phyloP scores from a whole-genome alignment of 306 rosid species.

The Morella rubra region DNA sequence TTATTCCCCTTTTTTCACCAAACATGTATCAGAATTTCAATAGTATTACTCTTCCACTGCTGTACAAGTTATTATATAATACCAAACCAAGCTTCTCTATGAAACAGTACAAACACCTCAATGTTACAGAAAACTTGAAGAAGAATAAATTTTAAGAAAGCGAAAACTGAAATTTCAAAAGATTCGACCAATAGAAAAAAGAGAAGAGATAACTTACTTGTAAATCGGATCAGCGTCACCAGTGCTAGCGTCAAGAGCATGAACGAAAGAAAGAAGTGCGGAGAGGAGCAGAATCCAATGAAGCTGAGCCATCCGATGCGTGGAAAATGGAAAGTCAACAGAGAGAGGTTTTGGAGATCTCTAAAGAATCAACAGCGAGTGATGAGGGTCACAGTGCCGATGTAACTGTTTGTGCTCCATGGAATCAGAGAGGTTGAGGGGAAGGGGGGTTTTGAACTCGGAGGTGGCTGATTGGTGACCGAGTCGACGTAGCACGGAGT shows the following conservation, averaged over 20 bases:
- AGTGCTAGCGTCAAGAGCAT: slow-evolving; percentile 47
- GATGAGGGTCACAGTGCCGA: slow-evolving; percentile 32
- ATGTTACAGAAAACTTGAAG: not conserved
- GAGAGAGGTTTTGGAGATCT: slow-evolving; percentile 12
- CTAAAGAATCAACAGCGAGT: slow-evolving; percentile 39
- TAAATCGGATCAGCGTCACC: slow-evolving; percentile 86
- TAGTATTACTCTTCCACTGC: not conserved
- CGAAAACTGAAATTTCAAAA: not conserved
- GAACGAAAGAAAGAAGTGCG: slow-evolving; percentile 36
- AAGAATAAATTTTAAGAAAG: not conserved
- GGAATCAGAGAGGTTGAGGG: slow-evolving; percentile 5
- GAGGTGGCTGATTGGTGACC: slow-evolving; percentile 26
- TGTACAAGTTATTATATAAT: not conserved
- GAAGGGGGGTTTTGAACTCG: not conserved
- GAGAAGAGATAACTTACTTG: slow-evolving; percentile 38
- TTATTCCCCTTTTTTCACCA: not conserved
- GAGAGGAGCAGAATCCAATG: slow-evolving; percentile 38
- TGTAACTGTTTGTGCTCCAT: slow-evolving; percentile 27
- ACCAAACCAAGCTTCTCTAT: slow-evolving; percentile 6
- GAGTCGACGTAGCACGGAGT: slow-evolving; percentile 7
- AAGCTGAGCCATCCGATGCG: slow-evolving; percentile 55
- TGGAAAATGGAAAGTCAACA: slow-evolving; percentile 48
- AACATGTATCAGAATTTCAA: not conserved
- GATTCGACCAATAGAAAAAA: not conserved
- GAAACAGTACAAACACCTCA: slow-evolving; percentile 12